phyloP scores from a whole-genome alignment of 768 basidiomycete genomes.

The Lentinula detonsa region DNA sequence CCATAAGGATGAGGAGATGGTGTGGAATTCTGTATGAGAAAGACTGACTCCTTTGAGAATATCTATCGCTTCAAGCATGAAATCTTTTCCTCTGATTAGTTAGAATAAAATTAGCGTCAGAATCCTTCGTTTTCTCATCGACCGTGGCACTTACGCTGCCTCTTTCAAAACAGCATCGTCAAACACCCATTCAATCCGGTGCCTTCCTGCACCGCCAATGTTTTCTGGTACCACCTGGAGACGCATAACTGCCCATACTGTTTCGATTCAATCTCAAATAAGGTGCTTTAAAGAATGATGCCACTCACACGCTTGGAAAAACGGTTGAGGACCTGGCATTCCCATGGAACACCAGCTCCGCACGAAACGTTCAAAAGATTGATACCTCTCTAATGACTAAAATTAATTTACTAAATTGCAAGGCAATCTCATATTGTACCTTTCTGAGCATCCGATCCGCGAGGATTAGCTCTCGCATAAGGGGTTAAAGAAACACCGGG shows the following conservation, averaged over 20 bases:
- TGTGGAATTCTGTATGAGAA: conserved; percentile 12
- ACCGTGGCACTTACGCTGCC: conserved; percentile 64
- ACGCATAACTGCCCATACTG: conserved; percentile 72
- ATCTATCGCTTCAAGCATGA: conserved; percentile 89
- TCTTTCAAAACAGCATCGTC: conserved; percentile 95
- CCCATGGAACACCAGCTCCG: conserved; percentile 80
- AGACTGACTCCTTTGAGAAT: conserved; percentile 83
- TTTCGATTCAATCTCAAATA: conserved; percentile 23
- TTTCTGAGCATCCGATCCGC: conserved; percentile 58
- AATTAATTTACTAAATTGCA: neutral
- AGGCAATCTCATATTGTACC: conserved; percentile 28
- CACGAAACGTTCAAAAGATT: conserved; percentile 71
- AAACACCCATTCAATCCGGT: conserved; percentile 80
- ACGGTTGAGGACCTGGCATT: conserved; percentile 87
- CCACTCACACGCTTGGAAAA: conserved; percentile 59
- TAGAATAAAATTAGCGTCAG: conserved; percentile 13
- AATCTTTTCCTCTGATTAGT: conserved; percentile 76
- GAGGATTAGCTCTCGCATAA: conserved; percentile 62
- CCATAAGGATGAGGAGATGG: conserved; percentile 9
- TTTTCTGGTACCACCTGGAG: conserved; percentile 75
- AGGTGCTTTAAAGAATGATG: conserved; percentile 6
- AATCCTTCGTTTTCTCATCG: conserved; percentile 11
- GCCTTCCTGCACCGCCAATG: conserved; percentile 73
- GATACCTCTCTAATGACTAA: conserved; percentile 50
- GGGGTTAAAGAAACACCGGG: conserved; percentile 79